Percentiles rank a stretch among this genome's conserved stretches.
Conservation (phyloP, 116 monocot genomes). For the Cymodocea nodosa region DNA sequence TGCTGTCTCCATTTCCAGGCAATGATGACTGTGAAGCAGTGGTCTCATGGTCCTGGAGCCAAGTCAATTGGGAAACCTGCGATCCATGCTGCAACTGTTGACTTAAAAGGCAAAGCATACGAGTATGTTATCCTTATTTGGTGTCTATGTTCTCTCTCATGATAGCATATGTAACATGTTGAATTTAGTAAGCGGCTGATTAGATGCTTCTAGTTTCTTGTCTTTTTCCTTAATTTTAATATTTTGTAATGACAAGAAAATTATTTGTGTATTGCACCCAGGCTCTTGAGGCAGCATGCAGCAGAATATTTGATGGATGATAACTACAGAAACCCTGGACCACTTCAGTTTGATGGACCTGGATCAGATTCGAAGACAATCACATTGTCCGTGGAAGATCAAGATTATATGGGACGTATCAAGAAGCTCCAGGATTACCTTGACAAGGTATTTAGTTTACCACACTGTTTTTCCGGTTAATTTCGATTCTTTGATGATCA, state of each 20-base stretch:
- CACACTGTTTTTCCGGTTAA: too few species aligned
- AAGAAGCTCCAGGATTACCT: constrained; percentile 87
- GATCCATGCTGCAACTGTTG: constrained; percentile 63
- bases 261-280: constrained; percentile 9
- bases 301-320: constrained; percentile 69
- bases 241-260: too few species aligned
- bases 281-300: constrained; percentile 68
- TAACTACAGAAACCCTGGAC: constrained; percentile 85
- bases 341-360: constrained; percentile 82
- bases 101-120: constrained; percentile 86
- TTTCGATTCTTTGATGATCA: too few species aligned
- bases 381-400: constrained; percentile 74
- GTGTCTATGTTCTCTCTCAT: neutral
- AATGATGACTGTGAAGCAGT: constrained; percentile 87
- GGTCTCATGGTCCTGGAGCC: constrained; percentile 59
- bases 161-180: too few species aligned
- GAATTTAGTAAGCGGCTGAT: too few species aligned
- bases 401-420: constrained; percentile 97
- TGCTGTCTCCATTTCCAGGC: constrained; percentile 20
- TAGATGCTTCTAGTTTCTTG: too few species aligned
- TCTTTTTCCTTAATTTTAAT: too few species aligned
- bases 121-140: constrained; percentile 32
- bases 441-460: constrained; percentile 12
- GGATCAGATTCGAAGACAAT: constrained; percentile 65
- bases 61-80: constrained; percentile 67